These are phyloP conservation scores for Neofusicoccum cordaticola DNA, from an alignment of 2,329 filamentous ascomycete species.

Conservation along the genomic window DNA sequence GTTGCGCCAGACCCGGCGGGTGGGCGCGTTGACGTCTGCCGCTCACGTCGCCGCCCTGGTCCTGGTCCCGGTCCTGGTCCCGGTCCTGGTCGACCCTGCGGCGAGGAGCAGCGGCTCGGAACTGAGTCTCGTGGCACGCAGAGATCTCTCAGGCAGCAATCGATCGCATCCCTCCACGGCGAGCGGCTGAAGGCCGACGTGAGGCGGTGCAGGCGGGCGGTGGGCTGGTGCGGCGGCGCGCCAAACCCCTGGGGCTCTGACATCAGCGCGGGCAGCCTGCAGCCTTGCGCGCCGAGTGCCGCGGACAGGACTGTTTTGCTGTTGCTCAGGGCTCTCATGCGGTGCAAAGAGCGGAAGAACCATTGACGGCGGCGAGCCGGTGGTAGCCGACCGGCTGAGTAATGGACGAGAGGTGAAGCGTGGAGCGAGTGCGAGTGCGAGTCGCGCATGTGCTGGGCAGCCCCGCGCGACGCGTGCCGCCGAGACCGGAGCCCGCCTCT, in stretches of 20 bases:
- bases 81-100: neutral
- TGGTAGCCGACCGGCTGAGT: neutral
- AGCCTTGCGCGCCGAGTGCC: neutral
- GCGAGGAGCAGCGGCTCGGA: neutral
- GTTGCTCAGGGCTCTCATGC: neutral
- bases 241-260: constrained; percentile 2
- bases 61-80: neutral
- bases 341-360: neutral
- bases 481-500: constrained; percentile 11
- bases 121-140: neutral
- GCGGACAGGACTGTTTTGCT: neutral
- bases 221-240: constrained; percentile 1
- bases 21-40: neutral
- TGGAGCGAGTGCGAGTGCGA: neutral
- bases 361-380: neutral
- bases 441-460: neutral
- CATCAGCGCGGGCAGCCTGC: constrained; percentile 1
- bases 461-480: neutral
- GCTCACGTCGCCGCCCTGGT: neutral
- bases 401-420: neutral
- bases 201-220: neutral
- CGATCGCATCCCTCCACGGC: neutral
- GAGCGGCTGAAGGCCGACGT: neutral
- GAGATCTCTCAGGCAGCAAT: neutral
- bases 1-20: neutral